Percentiles rank a stretch among this genome's conserved stretches.
Conservation (phyloP, 345 rosid genomes). For the Salix viminalis region DNA sequence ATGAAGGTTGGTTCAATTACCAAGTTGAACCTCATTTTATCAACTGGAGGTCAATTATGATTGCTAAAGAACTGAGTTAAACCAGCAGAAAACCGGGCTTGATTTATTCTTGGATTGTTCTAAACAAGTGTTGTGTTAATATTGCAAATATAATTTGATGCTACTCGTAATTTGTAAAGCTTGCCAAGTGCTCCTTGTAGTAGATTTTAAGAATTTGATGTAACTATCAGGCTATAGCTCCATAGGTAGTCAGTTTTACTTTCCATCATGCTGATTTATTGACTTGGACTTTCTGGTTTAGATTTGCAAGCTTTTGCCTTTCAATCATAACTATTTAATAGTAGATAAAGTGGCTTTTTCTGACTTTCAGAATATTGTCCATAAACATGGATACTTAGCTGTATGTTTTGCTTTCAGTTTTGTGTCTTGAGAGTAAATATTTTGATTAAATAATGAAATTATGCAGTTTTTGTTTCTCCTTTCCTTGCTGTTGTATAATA, state of each 20-base stretch:
- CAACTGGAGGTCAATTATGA: background rate
- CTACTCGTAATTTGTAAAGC: background rate
- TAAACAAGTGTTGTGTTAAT: background rate
- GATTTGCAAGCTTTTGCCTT: background rate
- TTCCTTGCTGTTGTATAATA: background rate
- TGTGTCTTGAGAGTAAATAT: background rate
- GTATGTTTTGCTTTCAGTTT: background rate
- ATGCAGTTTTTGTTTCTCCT: background rate
- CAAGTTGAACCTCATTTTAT: background rate
- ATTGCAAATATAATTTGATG: background rate
- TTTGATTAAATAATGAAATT: background rate
- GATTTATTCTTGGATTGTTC: background rate
- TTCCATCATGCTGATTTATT: background rate
- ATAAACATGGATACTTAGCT: background rate
- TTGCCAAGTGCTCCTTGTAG: background rate
- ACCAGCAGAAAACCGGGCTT: background rate
- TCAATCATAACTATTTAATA: background rate
- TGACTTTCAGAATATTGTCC: background rate
- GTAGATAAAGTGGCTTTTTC: background rate
- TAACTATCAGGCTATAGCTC: background rate
- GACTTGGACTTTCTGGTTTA: background rate
- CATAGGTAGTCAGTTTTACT: background rate
- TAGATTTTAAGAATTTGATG: slow-evolving; percentile 3
- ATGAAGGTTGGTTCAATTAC: background rate
- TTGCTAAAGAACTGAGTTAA: background rate